Percentiles rank a stretch among this genome's conserved stretches.
These are phyloP conservation scores for Mortierella antarctica DNA, from an alignment of 192 early-diverging fungal species.

Conservation along the genomic window DNA sequence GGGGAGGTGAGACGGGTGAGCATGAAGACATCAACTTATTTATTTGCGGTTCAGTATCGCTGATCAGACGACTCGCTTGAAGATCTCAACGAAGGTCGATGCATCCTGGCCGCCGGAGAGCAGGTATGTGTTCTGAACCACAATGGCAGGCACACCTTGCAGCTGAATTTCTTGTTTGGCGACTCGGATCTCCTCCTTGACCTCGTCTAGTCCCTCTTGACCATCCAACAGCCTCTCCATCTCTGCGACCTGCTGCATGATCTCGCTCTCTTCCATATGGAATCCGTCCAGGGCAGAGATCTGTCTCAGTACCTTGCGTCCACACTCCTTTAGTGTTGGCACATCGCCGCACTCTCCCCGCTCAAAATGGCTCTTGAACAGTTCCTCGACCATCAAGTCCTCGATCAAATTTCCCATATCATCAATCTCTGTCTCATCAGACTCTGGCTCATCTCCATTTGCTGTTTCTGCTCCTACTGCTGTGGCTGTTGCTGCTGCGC, in stretches of 20 bases:
- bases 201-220: constrained; percentile 8
- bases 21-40: no score
- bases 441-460: not conserved
- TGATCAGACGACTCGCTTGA: constrained; percentile 24
- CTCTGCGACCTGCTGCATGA: no score
- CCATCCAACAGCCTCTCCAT: not conserved
- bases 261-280: no score
- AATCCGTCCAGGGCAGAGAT: not conserved
- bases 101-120: constrained; percentile 17
- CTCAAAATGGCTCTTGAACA: constrained; percentile 27
- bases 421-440: constrained; percentile 8
- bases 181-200: constrained; percentile 18
- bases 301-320: constrained; percentile 2
- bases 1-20: no score
- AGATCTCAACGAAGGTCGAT: constrained; percentile 23
- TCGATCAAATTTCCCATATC: constrained; percentile 15
- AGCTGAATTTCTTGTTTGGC: constrained; percentile 19
- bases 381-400: constrained; percentile 39
- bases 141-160: constrained; percentile 25
- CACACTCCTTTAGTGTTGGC: constrained; percentile 4
- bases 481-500: not conserved
- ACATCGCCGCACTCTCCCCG: constrained; percentile 30
- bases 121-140: constrained; percentile 33
- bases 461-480: not conserved
- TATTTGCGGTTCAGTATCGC: not conserved